phyloP scores from a whole-genome alignment of 2,329 filamentous ascomycete genomes.

The Epichloe gansuensis region DNA sequence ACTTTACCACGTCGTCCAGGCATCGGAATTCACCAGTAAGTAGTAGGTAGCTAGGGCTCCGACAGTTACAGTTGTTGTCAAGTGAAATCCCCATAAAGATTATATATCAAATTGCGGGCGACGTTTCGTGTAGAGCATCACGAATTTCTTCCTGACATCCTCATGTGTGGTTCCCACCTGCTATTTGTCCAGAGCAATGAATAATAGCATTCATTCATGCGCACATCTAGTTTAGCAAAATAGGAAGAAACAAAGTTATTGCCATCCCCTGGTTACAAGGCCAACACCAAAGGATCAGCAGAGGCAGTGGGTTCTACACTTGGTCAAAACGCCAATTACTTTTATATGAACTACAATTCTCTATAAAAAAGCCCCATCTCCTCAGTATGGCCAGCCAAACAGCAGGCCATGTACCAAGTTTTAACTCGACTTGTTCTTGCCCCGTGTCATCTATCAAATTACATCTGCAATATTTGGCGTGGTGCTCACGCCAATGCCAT shows the following conservation, averaged over 20 bases:
- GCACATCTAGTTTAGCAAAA: too few relatives aligned
- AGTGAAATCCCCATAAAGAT: neutral
- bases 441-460: neutral
- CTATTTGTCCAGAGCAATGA: neutral
- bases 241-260: too few relatives aligned
- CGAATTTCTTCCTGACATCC: neutral
- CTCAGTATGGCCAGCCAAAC: neutral
- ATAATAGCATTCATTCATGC: too few relatives aligned
- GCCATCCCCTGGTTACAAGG: too few relatives aligned
- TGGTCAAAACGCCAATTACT: neutral
- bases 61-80: too few relatives aligned
- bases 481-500: neutral
- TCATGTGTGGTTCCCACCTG: neutral
- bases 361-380: neutral
- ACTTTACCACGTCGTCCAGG: too few relatives aligned
- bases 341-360: conserved; percentile 4
- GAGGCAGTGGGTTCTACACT: neutral
- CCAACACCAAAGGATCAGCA: too few relatives aligned
- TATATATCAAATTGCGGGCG: too few relatives aligned
- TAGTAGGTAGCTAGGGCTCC: too few relatives aligned
- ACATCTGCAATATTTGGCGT: neutral
- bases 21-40: too few relatives aligned
- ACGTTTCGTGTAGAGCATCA: neutral
- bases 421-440: neutral
- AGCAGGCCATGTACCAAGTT: neutral